Evolutionary conservation across 202 grass and related monocot species (phyloP).

Genomic region (Cymbopogon flexuosus): DNA sequence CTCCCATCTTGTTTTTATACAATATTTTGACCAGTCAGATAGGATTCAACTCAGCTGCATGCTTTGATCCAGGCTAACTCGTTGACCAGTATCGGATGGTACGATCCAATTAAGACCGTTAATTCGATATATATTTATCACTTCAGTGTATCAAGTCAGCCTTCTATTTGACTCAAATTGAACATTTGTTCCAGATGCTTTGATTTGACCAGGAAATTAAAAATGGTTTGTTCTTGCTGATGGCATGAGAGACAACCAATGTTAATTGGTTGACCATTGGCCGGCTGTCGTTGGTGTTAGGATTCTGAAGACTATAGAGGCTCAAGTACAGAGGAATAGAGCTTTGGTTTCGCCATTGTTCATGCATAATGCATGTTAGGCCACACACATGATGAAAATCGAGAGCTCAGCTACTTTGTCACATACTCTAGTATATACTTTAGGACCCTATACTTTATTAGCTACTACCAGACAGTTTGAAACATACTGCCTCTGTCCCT

Average conservation of each 20-base stretch:
- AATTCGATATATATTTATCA: not conserved
- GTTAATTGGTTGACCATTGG: conserved; percentile 24
- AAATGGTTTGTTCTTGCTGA: not conserved
- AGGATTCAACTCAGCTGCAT: conserved; percentile 13
- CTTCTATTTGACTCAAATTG: conserved; percentile 13
- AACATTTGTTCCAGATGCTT: conserved; percentile 18
- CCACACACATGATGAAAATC: not conserved
- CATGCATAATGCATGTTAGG: conserved; percentile 5
- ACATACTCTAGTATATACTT: not conserved
- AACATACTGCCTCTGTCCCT: too few relatives aligned
- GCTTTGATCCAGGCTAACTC: conserved; percentile 9
- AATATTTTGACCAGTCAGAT: conserved; percentile 42
- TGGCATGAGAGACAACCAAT: not conserved
- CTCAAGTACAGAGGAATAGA: not conserved
- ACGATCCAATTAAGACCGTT: conserved; percentile 4
- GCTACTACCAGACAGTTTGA: not conserved
- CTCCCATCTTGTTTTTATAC: not conserved
- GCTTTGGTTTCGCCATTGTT: conserved; percentile 19
- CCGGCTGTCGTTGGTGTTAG: conserved; percentile 18
- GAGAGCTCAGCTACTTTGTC: not conserved
- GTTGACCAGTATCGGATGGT: conserved; percentile 34
- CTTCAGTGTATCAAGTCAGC: conserved; percentile 25
- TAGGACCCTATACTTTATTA: not conserved
- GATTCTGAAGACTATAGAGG: conserved; percentile 16
- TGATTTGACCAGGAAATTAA: not conserved